Base-by-base conservation (phyloP, 1,284 basidiomycete species). In the Heterobasidion annosum region DNA sequence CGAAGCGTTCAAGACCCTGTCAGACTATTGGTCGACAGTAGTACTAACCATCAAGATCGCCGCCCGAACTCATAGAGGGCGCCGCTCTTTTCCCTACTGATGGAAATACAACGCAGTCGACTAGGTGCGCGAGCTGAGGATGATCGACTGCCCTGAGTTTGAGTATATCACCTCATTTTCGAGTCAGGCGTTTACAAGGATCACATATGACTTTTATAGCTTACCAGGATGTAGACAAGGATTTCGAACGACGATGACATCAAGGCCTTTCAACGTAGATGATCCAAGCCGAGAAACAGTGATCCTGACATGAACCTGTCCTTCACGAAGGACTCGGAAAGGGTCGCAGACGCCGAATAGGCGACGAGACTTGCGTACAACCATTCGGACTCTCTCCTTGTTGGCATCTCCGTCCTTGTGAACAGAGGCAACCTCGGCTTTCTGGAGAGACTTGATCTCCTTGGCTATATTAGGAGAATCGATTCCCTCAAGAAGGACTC, bases 281-380 rank as follows among this genome's bases (percentile, higher is more conserved):
- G 71, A 70, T 3, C 82, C 82, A 48, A 72, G 73, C 15, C 77
- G 70, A 15, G 73, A 71, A 1, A 72, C 68, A 1, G 76, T 78
- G 37, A 85, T 76, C 3, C 82, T 73, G 35, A 85, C 76, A 60
- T 82, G 76, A 0, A 85, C 81, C 61, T 85, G 70, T 0, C 83
- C 83, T 61, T 83, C 81, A 51, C 75, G 73, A 45, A 85, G 67
- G 7, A 85, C 73, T 43, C 75, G 70, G 59, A 76, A 82, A 1
- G 83, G 83, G 64, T 85, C 83, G 57, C 82, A 85, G 10, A 85
- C 79, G 0, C 83, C 83, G 55, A 77, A 85, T 2, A 85, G 65
- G 3, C 81, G 69, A 18, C 82, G 72, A 7, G 82, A 84, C 59
- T 83, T 75, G 40, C 76, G 74, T 7, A 85, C 70, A 50, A 85